phyloP scores from a whole-genome alignment of 192 early-diverging fungal species.

The Entomortierella beljakovae region DNA sequence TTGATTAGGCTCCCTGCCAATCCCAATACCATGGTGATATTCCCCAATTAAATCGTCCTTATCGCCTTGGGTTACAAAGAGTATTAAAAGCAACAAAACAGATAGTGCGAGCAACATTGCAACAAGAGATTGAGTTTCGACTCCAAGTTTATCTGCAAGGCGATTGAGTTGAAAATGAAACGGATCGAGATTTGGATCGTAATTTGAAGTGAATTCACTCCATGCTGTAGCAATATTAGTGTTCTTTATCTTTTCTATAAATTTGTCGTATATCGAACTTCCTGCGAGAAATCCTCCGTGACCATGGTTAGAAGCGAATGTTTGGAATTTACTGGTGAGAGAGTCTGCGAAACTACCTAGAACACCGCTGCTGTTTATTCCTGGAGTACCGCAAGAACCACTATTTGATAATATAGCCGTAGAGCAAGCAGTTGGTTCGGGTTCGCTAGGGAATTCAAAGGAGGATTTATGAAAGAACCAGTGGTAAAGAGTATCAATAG shows the following conservation, averaged over 20 bases:
- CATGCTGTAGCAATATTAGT: background rate
- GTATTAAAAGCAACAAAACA: background rate
- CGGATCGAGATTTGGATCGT: background rate
- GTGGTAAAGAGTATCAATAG: conserved; percentile 30
- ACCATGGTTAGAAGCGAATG: conserved; percentile 1
- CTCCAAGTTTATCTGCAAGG: background rate
- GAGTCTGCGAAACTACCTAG: background rate
- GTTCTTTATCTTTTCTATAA: background rate
- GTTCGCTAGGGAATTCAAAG: background rate
- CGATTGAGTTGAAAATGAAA: background rate
- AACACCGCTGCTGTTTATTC: background rate
- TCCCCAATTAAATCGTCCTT: background rate
- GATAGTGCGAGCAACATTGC: background rate
- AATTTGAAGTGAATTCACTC: background rate
- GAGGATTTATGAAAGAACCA: conserved; percentile 21
- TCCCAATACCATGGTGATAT: background rate
- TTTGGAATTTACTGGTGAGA: conserved; percentile 13
- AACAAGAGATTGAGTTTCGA: background rate
- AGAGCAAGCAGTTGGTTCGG: background rate
- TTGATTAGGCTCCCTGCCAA: background rate
- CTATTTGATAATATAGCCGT: background rate
- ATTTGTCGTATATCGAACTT: background rate
- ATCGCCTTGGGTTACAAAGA: background rate
- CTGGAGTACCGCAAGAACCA: background rate
- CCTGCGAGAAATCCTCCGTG: background rate